phyloP scores from a whole-genome alignment of 306 rosid genomes.

The Dicorynia guianensis region DNA sequence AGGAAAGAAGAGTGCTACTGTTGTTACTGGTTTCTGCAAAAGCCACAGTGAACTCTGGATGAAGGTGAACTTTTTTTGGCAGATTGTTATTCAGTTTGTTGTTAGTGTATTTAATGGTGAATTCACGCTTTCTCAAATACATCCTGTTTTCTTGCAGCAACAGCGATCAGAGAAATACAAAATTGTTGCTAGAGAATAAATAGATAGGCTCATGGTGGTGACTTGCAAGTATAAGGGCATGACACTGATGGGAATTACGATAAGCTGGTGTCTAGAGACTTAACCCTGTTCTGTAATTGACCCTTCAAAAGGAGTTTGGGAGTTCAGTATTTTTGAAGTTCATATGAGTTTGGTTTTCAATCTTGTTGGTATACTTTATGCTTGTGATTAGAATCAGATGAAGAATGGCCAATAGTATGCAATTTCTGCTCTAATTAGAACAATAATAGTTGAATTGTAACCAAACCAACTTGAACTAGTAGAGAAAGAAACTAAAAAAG shows the following conservation, averaged over 20 bases:
- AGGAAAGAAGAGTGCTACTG: conserved; percentile 56
- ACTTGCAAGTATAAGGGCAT: not conserved
- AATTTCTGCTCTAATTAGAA: not conserved
- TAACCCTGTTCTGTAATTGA: not conserved
- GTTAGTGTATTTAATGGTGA: not conserved
- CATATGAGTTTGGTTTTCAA: conserved; percentile 4
- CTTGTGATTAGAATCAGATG: not conserved
- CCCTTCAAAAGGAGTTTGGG: not conserved
- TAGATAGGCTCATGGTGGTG: not conserved
- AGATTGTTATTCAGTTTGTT: not conserved
- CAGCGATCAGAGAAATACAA: conserved; percentile 84
- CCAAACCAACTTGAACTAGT: not conserved
- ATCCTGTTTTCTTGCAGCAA: conserved; percentile 68
- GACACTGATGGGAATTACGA: not conserved
- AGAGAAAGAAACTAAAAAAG: not conserved
- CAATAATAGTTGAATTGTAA: not conserved
- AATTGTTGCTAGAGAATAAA: conserved; percentile 74
- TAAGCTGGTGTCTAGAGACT: not conserved
- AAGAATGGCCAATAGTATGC: not conserved
- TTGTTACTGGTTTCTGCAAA: conserved; percentile 27
- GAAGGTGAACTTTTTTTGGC: not conserved
- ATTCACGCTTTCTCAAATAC: conserved; percentile 22
- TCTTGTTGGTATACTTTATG: not conserved
- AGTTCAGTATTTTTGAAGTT: not conserved
- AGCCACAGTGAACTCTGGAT: conserved; percentile 41